These are phyloP conservation scores for Huntiella abstrusa DNA, from an alignment of 2,329 filamentous ascomycete species.

Conservation along the genomic window DNA sequence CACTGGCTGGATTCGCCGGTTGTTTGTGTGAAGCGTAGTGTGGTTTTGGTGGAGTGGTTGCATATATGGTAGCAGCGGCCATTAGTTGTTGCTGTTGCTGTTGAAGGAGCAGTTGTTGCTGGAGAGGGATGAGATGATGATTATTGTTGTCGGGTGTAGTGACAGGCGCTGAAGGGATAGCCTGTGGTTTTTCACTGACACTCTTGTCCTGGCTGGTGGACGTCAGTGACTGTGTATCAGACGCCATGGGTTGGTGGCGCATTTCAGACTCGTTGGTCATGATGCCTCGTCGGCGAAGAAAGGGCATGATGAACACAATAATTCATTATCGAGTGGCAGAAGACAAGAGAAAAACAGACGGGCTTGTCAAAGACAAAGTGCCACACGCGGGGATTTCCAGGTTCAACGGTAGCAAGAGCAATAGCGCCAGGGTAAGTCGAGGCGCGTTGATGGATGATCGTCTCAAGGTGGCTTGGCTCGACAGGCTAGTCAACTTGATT, in stretches of 20 bases:
- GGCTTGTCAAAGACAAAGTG: neutral
- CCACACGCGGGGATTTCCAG: neutral
- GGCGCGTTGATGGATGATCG: neutral
- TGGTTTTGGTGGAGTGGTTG: neutral
- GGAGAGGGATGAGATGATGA: conserved; percentile 4
- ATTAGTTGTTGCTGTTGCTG: neutral
- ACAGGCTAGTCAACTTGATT: neutral
- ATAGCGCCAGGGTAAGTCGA: neutral
- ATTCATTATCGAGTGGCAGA: conserved; percentile 18
- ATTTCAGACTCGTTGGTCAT: conserved; percentile 40
- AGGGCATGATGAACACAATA: conserved; percentile 32
- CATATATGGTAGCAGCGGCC: neutral
- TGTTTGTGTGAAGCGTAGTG: neutral
- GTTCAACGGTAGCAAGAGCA: neutral
- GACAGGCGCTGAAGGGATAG: neutral
- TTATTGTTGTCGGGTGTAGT: conserved; percentile 12
- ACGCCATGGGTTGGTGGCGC: conserved; percentile 30
- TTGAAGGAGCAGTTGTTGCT: conserved; percentile 5
- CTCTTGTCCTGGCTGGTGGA: conserved; percentile 6
- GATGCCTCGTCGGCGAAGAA: conserved; percentile 41
- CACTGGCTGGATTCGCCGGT: neutral
- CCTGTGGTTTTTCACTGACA: neutral
- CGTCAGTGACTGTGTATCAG: conserved; percentile 13
- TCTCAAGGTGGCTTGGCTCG: neutral
- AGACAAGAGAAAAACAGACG: neutral